Base-by-base conservation (phyloP, 208 protist genomes). In the Acanthamoeba lugdunensis region DNA sequence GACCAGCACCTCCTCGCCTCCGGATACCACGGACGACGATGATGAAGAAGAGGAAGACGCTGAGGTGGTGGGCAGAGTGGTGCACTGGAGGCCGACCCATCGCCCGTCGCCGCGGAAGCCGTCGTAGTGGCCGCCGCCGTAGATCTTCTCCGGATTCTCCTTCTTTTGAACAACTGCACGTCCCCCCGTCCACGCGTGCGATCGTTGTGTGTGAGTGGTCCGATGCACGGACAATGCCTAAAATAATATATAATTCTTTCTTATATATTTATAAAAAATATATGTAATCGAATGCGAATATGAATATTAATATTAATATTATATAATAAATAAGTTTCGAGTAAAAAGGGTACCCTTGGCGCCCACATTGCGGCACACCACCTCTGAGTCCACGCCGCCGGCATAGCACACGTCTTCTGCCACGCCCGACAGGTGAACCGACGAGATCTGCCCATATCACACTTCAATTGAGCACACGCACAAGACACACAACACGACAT, bases 91-190 rank as follows among this genome's bases (percentile, higher is more conserved):
- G 8, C 71, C 71, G n/a, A 79, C 71, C 71, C 71, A 79, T 33
- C 71, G 71, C 8, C 71, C 71, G 48, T 79, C 71, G 71, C 71
- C 71, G 28, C 71, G 71, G 71, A 79, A 79, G 2, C 71, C 71
- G 21, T 79, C 71, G 71, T 79, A 79, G 71, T 79, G 71, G 8
- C 71, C 71, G 13, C 71, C 71, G 11, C 71, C 71, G 41, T 79
- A 79, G 23, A 79, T 79, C 71, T 79, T 79, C 71, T 79, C 71
- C 48, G 71, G 71, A 9, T 33, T 79, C 41, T 79, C 71, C 71
- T 79, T 48, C 71, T 79, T 79, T 37, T 79, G 61, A 9, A 30
- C 61, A 9, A 69, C 61, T 69, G 11, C 48, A 50, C 48, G 48
- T 14, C 48, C 48, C 48, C 48, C 11, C 2, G 61, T 69, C 7